A percentile compares a stretch with the other conserved stretches of the same genome.
These are phyloP conservation scores for Batkoa obscura DNA, from an alignment of 371 early-diverging fungal species.

Conservation along the genomic window DNA sequence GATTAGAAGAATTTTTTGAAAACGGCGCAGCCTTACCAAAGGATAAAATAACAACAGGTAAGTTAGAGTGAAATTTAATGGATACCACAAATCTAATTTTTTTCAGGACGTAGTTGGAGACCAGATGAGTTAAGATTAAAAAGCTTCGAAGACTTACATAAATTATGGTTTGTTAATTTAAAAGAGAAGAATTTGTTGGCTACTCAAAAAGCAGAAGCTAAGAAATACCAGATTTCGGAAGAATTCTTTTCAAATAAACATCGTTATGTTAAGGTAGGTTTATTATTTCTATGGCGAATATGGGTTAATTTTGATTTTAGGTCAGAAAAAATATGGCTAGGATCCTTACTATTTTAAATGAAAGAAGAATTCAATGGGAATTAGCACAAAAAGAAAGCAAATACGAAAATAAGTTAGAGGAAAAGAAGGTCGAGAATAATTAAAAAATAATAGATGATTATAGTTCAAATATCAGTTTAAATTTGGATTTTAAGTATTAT, in stretches of 20 bases:
- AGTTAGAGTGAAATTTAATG: background rate
- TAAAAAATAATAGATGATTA: no score
- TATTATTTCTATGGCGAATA: background rate
- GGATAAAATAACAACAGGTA: slow-evolving; percentile 40
- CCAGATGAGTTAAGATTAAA: slow-evolving; percentile 77
- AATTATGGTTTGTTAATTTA: slow-evolving; percentile 83
- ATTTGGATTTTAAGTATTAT: no score
- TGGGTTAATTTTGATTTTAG: slow-evolving; percentile 16
- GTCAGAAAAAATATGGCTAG: slow-evolving; percentile 84
- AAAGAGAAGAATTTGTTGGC: slow-evolving; percentile 87
- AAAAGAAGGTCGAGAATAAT: no score
- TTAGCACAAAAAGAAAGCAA: slow-evolving; percentile 18
- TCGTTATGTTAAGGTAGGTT: slow-evolving; percentile 51
- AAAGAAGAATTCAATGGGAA: slow-evolving; percentile 56
- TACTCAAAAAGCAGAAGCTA: slow-evolving; percentile 68
- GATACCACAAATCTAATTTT: background rate
- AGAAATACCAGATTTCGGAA: slow-evolving; percentile 35
- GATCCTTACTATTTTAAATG: slow-evolving; percentile 79
- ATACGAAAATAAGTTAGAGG: background rate
- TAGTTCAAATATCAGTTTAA: no score
- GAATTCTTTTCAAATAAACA: slow-evolving; percentile 48
- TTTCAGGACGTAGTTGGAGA: slow-evolving; percentile 74
- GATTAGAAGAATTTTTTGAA: slow-evolving; percentile 84
- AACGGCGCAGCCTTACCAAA: slow-evolving; percentile 40
- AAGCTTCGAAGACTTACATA: slow-evolving; percentile 91